Conservation (phyloP, 805 yeast species). For the Kodamaea hsintzibuensis region DNA sequence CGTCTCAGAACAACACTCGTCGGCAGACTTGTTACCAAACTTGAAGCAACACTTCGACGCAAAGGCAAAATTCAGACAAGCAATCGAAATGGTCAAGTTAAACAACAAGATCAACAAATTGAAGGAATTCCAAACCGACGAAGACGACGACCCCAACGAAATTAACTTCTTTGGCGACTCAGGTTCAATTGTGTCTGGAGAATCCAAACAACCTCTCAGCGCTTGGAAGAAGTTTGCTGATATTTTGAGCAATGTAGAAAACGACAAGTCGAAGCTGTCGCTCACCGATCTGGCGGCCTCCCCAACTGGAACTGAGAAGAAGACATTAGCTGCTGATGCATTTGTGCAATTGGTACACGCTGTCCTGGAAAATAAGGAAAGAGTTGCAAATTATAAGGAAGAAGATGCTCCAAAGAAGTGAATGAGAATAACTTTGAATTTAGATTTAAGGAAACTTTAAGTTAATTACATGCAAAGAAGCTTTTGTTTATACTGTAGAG, state of each 20-base stretch:
- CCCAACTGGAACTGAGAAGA: slow-evolving; percentile 21
- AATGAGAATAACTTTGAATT: neutral
- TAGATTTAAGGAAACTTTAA: neutral
- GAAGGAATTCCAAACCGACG: slow-evolving; percentile 58
- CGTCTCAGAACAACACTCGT: slow-evolving; percentile 48
- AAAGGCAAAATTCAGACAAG: slow-evolving; percentile 79
- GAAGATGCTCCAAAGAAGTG: neutral
- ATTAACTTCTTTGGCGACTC: slow-evolving; percentile 42
- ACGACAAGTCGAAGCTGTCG: slow-evolving; percentile 7
- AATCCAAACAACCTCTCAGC: slow-evolving; percentile 18
- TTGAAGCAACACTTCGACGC: slow-evolving; percentile 83
- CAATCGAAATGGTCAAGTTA: slow-evolving; percentile 79
- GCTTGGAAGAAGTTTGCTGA: slow-evolving; percentile 32
- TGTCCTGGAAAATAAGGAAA: slow-evolving; percentile 60
- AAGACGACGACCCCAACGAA: slow-evolving; percentile 54
- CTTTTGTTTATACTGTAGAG: neutral
- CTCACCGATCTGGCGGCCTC: neutral
- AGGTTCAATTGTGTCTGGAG: slow-evolving; percentile 19
- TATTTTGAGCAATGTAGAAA: slow-evolving; percentile 21
- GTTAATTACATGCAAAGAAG: neutral
- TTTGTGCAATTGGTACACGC: slow-evolving; percentile 72
- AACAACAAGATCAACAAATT: slow-evolving; percentile 76
- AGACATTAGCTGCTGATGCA: slow-evolving; percentile 49
- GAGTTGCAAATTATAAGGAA: slow-evolving; percentile 23
- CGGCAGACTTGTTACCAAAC: slow-evolving; percentile 74